phyloP scores from a whole-genome alignment of 257 asterid species.

The Solanum chilense region DNA sequence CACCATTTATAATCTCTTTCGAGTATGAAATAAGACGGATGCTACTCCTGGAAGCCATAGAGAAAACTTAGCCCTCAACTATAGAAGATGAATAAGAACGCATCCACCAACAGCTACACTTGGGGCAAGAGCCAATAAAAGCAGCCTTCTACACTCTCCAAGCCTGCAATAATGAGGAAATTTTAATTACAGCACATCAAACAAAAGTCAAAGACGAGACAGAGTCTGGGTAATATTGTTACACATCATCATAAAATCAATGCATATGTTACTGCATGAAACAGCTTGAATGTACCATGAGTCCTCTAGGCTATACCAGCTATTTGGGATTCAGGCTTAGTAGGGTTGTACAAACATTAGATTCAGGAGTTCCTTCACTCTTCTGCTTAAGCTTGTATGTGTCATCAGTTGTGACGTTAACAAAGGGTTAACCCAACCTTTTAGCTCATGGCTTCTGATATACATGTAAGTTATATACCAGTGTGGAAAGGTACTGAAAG shows the following conservation, averaged over 20 bases:
- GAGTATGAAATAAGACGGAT: slow-evolving; percentile 52
- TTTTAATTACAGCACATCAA: neutral
- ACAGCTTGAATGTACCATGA: neutral
- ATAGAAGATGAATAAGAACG: neutral
- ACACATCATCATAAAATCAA: neutral
- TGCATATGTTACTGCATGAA: neutral
- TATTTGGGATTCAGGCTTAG: neutral
- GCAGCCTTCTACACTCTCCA: neutral
- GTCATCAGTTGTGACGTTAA: neutral
- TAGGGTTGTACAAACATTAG: neutral
- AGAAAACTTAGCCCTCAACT: neutral
- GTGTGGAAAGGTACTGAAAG: neutral
- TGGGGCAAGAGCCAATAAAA: neutral
- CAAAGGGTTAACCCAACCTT: neutral
- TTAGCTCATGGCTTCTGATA: neutral
- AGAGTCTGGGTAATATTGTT: neutral
- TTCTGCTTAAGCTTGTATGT: neutral
- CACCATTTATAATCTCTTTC: slow-evolving; percentile 57
- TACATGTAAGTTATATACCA: neutral
- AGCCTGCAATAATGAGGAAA: neutral
- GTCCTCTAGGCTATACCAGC: neutral
- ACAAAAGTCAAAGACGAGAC: neutral
- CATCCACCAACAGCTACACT: neutral
- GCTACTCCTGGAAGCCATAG: slow-evolving; percentile 27
- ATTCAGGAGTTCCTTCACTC: neutral